Conservation (phyloP, 768 basidiomycete species). For the Sporobolomyces roseus region DNA sequence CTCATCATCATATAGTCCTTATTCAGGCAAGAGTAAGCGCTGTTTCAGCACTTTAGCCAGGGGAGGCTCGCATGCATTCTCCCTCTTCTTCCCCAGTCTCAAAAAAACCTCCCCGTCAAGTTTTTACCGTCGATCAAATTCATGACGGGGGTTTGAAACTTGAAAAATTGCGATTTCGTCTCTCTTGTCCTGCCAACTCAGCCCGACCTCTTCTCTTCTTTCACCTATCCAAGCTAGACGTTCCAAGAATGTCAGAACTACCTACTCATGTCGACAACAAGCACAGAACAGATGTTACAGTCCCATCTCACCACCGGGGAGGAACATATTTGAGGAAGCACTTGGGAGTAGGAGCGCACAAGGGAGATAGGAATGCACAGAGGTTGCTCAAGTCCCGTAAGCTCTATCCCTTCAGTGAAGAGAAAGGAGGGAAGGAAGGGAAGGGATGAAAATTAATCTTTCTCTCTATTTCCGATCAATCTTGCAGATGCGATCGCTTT, state of each 20-base stretch:
- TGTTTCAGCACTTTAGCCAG: no score
- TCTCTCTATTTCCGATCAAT: neutral
- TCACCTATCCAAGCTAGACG: no score
- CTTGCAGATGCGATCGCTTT: constrained; percentile 14
- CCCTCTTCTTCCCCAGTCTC: no score
- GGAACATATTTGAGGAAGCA: constrained; percentile 14
- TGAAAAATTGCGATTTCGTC: no score
- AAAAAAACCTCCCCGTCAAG: no score
- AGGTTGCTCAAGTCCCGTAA: constrained; percentile 23
- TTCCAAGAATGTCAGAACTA: constrained; percentile 8
- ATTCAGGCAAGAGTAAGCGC: no score
- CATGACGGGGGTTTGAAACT: no score
- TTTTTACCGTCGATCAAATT: no score
- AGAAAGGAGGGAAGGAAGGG: no score
- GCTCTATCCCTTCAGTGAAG: neutral
- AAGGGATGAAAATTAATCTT: no score
- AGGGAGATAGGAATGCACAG: constrained; percentile 15
- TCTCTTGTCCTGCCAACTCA: neutral
- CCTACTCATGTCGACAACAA: neutral
- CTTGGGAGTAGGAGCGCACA: constrained; percentile 22
- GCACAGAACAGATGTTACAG: constrained; percentile 30
- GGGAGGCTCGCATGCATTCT: no score
- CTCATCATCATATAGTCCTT: no score
- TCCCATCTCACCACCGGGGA: constrained; percentile 5
- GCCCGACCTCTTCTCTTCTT: neutral